Percentiles rank a stretch among this genome's conserved stretches.
These are phyloP conservation scores for Claviceps sp. DNA, from an alignment of 2,329 filamentous ascomycete species.

Conservation along the genomic window DNA sequence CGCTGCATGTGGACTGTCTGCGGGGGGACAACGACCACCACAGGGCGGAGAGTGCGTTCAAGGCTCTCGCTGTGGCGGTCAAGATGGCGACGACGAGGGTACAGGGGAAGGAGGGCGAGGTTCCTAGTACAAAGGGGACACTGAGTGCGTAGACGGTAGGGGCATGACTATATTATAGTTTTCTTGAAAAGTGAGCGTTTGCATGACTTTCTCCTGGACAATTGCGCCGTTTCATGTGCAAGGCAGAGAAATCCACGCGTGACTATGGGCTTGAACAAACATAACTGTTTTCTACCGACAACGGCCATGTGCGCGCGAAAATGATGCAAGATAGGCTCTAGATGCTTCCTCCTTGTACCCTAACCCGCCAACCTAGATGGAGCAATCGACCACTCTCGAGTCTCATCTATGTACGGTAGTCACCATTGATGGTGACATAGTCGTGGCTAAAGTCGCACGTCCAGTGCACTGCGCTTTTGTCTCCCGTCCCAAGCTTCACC, in stretches of 20 bases:
- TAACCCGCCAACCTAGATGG: not conserved
- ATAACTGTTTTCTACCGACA: too few species aligned
- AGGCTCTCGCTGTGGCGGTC: conserved; percentile 82
- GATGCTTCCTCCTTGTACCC: not conserved
- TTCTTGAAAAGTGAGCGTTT: too few species aligned
- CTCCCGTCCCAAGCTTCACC: conserved; percentile 56
- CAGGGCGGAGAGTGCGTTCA: conserved; percentile 91
- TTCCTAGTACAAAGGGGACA: conserved; percentile 93
- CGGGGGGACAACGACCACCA: conserved; percentile 92
- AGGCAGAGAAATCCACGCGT: too few species aligned
- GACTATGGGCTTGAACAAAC: too few species aligned
- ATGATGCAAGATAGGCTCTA: not conserved
- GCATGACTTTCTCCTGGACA: too few species aligned
- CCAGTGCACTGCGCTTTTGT: conserved; percentile 61
- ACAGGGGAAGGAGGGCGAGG: conserved; percentile 74
- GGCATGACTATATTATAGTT: not conserved
- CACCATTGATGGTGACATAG: conserved; percentile 57
- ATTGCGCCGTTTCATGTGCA: too few species aligned
- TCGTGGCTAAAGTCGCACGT: conserved; percentile 81
- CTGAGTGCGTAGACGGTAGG: conserved; percentile 40
- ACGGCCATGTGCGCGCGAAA: not conserved
- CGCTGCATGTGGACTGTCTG: conserved; percentile 88
- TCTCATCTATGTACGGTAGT: conserved; percentile 46
- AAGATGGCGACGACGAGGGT: conserved; percentile 62
- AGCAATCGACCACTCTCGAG: not conserved